phyloP scores from a whole-genome alignment of 2,329 filamentous ascomycete genomes.

The Verticillium nonalfalfae region DNA sequence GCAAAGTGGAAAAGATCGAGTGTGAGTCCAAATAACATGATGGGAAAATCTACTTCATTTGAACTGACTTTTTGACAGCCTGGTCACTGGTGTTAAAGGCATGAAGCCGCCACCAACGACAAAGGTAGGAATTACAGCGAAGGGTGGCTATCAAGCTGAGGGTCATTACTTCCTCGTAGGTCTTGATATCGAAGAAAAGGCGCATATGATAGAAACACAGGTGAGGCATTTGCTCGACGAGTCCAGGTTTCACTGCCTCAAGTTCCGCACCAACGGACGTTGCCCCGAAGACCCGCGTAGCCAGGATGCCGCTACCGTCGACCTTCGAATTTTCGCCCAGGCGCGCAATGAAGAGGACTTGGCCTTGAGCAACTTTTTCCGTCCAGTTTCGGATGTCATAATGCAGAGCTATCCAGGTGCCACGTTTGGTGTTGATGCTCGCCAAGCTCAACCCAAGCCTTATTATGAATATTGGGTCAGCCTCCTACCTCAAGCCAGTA shows the following conservation, averaged over 20 bases:
- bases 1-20: constrained; percentile 29
- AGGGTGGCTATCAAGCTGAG: constrained; percentile 37
- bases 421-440: constrained; percentile 28
- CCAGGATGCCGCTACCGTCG: constrained; percentile 40
- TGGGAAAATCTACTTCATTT: background rate
- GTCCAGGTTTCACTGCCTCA: constrained; percentile 23
- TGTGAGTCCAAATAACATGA: constrained; percentile 11
- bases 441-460: constrained; percentile 24
- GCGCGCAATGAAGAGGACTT: constrained; percentile 28
- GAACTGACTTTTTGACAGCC: background rate
- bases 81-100: constrained; percentile 15
- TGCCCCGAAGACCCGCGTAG: constrained; percentile 28
- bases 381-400: constrained; percentile 30
- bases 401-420: constrained; percentile 36
- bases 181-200: constrained; percentile 34
- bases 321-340: constrained; percentile 39
- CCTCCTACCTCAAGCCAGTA: constrained; percentile 15
- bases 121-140: constrained; percentile 35
- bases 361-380: constrained; percentile 26
- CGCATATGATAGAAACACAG: constrained; percentile 34
- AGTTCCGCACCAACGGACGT: constrained; percentile 27
- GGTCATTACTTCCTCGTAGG: constrained; percentile 35
- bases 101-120: constrained; percentile 25
- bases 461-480: constrained; percentile 16
- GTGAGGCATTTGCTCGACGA: constrained; percentile 25